Percentiles rank a stretch among this genome's conserved stretches.
Conservation (phyloP, 1,284 basidiomycete genomes). For the Malassezia arunalokei region DNA sequence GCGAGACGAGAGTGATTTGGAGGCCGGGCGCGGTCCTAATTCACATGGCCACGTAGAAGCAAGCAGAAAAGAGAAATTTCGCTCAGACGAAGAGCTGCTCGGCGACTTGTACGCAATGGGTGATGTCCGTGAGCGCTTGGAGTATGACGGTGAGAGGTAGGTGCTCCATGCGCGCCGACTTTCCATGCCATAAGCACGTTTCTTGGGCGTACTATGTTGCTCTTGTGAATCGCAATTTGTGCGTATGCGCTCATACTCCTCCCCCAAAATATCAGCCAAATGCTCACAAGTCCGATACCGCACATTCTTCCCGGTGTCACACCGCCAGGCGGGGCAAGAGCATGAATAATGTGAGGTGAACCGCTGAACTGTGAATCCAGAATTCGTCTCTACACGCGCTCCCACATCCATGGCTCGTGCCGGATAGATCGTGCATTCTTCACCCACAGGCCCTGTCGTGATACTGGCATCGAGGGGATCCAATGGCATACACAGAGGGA, state of each 20-base stretch:
- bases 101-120: slow-evolving; percentile 48
- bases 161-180: too few species aligned
- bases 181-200: not conserved
- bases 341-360: slow-evolving; percentile 54
- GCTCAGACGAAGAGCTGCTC: not conserved
- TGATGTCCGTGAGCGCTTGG: slow-evolving; percentile 14
- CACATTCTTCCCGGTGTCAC: slow-evolving; percentile 50
- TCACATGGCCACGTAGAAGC: slow-evolving; percentile 52
- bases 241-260: slow-evolving; percentile 53
- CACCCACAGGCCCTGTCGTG: not conserved
- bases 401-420: not conserved
- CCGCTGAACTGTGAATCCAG: slow-evolving; percentile 48
- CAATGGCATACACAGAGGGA: not conserved
- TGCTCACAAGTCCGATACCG: slow-evolving; percentile 58
- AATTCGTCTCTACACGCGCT: slow-evolving; percentile 38
- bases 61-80: slow-evolving; percentile 44
- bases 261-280: slow-evolving; percentile 54
- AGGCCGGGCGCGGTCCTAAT: not conserved
- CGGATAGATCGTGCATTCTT: slow-evolving; percentile 11
- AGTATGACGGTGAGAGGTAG: not conserved
- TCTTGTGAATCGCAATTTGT: not conserved
- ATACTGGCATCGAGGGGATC: slow-evolving; percentile 2
- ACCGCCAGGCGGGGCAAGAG: slow-evolving; percentile 48
- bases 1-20: slow-evolving; percentile 3
- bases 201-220: not conserved